Base-by-base conservation (phyloP, 1,284 basidiomycete genomes). In the Marasmius oreades region DNA sequence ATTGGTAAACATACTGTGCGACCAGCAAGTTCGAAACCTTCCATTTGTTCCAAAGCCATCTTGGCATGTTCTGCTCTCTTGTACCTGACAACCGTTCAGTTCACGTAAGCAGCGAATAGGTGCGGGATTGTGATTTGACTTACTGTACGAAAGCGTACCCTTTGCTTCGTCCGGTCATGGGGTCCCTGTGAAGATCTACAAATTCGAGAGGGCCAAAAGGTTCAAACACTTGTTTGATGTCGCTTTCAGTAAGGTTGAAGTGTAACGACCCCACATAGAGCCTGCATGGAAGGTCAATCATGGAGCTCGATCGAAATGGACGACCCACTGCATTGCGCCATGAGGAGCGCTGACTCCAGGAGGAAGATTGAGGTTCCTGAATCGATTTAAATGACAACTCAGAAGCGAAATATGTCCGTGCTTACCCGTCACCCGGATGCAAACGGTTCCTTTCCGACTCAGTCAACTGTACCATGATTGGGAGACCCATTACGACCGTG, bases 91-190 rank as follows among this genome's bases (percentile, higher is more conserved):
- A 31, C 24, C 48, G 8, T 50, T 20, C n/a, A n/a, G n/a, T n/a
- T 26, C 45, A 51, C 20, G 53, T 52, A 36, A 51, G 24, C 52
- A 55, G 52, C 10, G 34, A 44, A 16, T 54, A n/a, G 46, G 1
- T 39, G 37, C 39, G 39, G 42, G 14, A 52, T 18, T 33, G 6
- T 51, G 54, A 20, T 43, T 31, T 55, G 14, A 77, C 86, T 65
- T 69, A 95, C 87, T 99, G 97, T 44, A 99, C 91, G 70, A 99
- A 99, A 26, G 93, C 95, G 70, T 97, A 98, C 37, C 97, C 97
- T 73, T 98, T 98, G 75, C 93, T 95, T 67, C 93, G 87, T 44
- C 95, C 95, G 42, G 93, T 95, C 77, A 82, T 86, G 6, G 92
- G 88, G 72, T 98, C 95, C 67, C 89, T 85, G 73, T 98, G 96